Evolutionary conservation across 257 asterid species (phyloP).

Genomic region (Galeopsis tetrahit): DNA sequence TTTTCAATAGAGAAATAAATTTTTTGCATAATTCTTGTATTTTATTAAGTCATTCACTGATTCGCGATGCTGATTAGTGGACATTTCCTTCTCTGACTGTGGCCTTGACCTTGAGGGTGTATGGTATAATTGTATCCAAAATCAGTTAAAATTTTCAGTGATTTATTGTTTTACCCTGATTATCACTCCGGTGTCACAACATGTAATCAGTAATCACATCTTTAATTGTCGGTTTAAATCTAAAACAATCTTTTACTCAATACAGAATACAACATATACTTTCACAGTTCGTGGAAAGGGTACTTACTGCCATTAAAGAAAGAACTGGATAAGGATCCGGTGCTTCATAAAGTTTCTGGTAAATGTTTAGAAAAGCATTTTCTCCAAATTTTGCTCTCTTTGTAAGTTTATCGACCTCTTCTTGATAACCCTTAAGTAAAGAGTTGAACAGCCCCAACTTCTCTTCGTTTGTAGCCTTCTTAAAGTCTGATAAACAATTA

Average conservation of each 20-base stretch:
- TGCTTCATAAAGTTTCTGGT: conserved; percentile 97
- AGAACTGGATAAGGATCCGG: conserved; percentile 95
- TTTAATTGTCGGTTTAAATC: not conserved
- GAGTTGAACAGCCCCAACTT: conserved; percentile 78
- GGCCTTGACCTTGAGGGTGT: conserved; percentile 9
- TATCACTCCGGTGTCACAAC: not conserved
- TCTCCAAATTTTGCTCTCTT: conserved; percentile 97
- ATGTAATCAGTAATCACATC: not conserved
- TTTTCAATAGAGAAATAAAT: not conserved
- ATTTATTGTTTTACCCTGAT: not conserved
- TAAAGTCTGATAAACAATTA: conserved; percentile 64
- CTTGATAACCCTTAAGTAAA: conserved; percentile 96
- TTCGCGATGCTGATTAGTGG: not conserved
- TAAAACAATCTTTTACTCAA: not conserved
- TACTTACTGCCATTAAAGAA: conserved; percentile 82
- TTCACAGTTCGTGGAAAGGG: conserved; percentile 10
- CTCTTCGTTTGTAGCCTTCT: conserved; percentile 92
- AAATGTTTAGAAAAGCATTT: conserved; percentile 95
- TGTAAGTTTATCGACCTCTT: conserved; percentile 98
- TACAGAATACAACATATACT: not conserved
- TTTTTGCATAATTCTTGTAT: not conserved
- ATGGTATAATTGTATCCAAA: not conserved
- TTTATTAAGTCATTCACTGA: not conserved
- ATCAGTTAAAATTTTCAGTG: not conserved
- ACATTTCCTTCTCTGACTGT: conserved; percentile 4